These are phyloP conservation scores for Tilletia indica DNA, from an alignment of 1,284 basidiomycete species.

Conservation along the genomic window DNA sequence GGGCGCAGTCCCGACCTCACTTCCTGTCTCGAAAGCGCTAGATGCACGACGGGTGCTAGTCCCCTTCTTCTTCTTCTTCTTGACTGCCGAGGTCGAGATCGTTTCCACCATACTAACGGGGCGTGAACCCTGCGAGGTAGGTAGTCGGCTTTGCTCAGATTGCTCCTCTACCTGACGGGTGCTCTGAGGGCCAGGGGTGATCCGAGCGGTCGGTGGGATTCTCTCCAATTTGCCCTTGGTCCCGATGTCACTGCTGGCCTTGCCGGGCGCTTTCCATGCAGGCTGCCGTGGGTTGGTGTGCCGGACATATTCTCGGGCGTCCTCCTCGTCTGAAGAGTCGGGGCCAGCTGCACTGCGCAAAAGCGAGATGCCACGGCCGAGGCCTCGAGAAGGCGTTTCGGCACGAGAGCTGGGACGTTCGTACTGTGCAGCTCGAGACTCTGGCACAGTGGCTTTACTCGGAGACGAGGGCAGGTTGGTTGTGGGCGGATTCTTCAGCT, in stretches of 20 bases:
- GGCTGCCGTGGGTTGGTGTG: slow-evolving; percentile 43
- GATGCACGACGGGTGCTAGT: slow-evolving; percentile 24
- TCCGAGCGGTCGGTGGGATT: slow-evolving; percentile 28
- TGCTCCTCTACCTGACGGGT: slow-evolving; percentile 28
- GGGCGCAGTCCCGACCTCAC: slow-evolving; percentile 46
- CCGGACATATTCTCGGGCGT: slow-evolving; percentile 40
- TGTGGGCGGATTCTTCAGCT: slow-evolving; percentile 28
- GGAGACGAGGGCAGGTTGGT: background rate
- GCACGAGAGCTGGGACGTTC: slow-evolving; percentile 24
- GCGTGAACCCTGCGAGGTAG: slow-evolving; percentile 3
- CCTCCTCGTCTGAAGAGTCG: slow-evolving; percentile 48
- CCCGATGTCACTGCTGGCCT: slow-evolving; percentile 35
- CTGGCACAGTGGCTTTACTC: slow-evolving; percentile 3
- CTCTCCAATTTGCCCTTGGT: slow-evolving; percentile 29
- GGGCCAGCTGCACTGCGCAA: slow-evolving; percentile 20
- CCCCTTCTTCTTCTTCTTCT: slow-evolving; percentile 40
- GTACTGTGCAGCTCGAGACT: background rate
- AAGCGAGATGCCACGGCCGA: slow-evolving; percentile 14
- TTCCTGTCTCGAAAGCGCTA: slow-evolving; percentile 26
- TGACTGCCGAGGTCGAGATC: slow-evolving; percentile 25
- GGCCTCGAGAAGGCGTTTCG: slow-evolving; percentile 29
- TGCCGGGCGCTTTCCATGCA: slow-evolving; percentile 24
- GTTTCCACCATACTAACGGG: slow-evolving; percentile 21
- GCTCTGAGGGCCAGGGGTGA: slow-evolving; percentile 45
- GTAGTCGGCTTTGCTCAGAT: slow-evolving; percentile 3